Conservation (phyloP, 352 stramenopile genomes). For the Thalassiosira livingstoniorum region DNA sequence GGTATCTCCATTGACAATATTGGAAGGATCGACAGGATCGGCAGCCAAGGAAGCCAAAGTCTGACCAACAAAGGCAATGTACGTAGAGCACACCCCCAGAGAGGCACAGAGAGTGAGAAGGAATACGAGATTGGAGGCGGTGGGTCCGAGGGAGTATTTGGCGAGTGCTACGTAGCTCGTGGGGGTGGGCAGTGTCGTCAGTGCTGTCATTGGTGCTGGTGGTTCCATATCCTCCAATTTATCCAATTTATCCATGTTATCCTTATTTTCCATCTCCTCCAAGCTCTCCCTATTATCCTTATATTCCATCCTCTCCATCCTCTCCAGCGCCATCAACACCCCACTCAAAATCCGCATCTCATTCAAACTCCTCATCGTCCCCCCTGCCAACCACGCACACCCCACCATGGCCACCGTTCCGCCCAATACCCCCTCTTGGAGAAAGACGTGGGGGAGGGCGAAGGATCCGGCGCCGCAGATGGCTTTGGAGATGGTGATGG, state of each 20-base stretch:
- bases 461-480: conserved; percentile 71
- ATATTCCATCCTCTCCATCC: no score
- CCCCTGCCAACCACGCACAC: conserved; percentile 48
- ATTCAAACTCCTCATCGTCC: conserved; percentile 62
- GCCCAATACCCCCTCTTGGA: conserved; percentile 64
- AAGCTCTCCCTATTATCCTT: neutral
- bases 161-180: conserved; percentile 62
- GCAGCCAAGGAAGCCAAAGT: conserved; percentile 63
- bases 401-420: conserved; percentile 56
- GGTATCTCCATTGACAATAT: no score
- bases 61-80: conserved; percentile 73
- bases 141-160: conserved; percentile 41
- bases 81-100: conserved; percentile 75
- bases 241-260: neutral
- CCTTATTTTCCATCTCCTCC: neutral
- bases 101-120: conserved; percentile 59
- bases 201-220: no score
- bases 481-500: conserved; percentile 65
- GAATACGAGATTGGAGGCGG: conserved; percentile 55
- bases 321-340: neutral
- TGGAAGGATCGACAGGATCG: no score
- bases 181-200: neutral
- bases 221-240: neutral
- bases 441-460: conserved; percentile 63
- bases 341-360: conserved; percentile 16